Conservation (phyloP, 148 eudicot genomes). For the Bassia scoparia region DNA sequence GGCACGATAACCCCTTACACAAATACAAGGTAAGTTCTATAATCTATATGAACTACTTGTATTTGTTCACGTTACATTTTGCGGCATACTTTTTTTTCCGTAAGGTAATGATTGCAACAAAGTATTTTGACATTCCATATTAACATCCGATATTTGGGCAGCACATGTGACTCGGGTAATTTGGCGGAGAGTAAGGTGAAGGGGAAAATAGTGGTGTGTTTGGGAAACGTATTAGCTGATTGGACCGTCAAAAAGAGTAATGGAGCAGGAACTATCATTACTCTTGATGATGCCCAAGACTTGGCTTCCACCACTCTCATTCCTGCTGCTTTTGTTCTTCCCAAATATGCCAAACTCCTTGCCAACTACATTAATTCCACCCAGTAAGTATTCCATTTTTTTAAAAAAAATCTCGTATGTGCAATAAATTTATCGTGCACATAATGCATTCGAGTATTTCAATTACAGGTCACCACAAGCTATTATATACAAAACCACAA, state of each 20-base stretch:
- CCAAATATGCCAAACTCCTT: conserved; percentile 32
- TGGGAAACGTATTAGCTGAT: conserved; percentile 30
- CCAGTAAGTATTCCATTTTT: conserved; percentile 35
- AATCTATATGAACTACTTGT: too few species aligned
- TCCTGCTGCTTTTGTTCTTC: conserved; percentile 38
- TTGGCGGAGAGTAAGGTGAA: conserved; percentile 38
- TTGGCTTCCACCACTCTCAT: conserved; percentile 26
- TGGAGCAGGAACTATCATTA: conserved; percentile 52
- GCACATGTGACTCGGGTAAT: conserved; percentile 51
- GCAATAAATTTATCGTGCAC: too few species aligned
- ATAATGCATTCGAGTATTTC: too few species aligned
- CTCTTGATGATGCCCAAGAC: conserved; percentile 28
- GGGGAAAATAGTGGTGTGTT: conserved; percentile 62
- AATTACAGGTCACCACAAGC: conserved; percentile 46
- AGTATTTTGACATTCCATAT: too few species aligned
- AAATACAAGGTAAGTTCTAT: conserved; percentile 59
- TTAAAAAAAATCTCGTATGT: too few species aligned
- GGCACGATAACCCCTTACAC: conserved; percentile 11
- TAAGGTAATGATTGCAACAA: too few species aligned
- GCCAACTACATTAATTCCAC: conserved; percentile 61
- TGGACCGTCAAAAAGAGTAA: conserved; percentile 23
- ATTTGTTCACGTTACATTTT: too few species aligned
- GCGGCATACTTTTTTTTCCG: too few species aligned
- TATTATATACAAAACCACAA: conserved; percentile 44
- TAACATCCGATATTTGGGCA: too few species aligned